Evolutionary conservation across 345 rosid genomes (phyloP).

Genomic region (Conringia planisiliqua): DNA sequence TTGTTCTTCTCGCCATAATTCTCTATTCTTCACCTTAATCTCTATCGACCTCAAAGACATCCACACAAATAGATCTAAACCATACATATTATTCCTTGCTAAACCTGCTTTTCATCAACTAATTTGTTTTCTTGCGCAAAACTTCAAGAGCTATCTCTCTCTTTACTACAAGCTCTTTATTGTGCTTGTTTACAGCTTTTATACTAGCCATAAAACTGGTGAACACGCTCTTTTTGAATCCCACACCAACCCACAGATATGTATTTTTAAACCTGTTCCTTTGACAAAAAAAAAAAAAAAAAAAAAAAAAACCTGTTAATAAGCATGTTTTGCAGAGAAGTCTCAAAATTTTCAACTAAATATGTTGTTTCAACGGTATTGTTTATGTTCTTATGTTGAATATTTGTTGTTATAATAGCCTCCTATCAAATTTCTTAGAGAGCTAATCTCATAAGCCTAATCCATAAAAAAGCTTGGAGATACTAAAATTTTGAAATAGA

Average conservation of each 20-base stretch:
- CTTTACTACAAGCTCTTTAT: neutral
- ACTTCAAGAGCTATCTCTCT: neutral
- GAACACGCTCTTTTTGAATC: neutral
- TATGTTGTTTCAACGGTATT: neutral
- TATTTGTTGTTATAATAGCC: neutral
- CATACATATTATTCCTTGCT: neutral
- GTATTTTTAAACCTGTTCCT: neutral
- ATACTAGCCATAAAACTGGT: neutral
- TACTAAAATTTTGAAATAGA: no score
- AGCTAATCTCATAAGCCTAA: neutral
- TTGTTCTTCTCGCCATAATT: neutral
- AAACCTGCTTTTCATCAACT: neutral
- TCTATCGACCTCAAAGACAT: neutral
- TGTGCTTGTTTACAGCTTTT: neutral
- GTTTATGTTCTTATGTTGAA: neutral
- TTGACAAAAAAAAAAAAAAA: no score
- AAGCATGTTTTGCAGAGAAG: neutral
- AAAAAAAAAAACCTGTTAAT: no score
- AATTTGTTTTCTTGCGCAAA: neutral
- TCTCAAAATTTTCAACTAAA: no score
- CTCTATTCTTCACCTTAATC: neutral
- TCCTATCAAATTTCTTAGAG: neutral
- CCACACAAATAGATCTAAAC: neutral
- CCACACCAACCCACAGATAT: no score
- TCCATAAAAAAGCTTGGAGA: neutral